Evolutionary conservation across 2,329 filamentous ascomycete species (phyloP).

Genomic region (Hysterium pulicare): DNA sequence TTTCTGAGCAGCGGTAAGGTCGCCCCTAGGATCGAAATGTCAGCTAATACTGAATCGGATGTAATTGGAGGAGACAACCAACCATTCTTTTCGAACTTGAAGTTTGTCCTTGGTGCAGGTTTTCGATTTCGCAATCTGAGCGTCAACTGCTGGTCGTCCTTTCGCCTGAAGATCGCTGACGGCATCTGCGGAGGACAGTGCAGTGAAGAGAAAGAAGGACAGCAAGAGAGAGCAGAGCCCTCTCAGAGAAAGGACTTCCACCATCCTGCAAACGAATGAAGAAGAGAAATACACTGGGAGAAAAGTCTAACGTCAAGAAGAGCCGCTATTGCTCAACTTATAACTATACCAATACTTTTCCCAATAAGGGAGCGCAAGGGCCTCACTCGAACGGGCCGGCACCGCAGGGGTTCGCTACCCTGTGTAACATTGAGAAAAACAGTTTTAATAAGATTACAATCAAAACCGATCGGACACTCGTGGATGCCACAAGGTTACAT

Average conservation of each 20-base stretch:
- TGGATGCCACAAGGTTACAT: too few species aligned
- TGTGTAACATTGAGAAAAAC: too few species aligned
- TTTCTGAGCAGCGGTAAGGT: constrained; percentile 25
- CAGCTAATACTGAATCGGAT: too few species aligned
- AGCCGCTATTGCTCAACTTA: too few species aligned
- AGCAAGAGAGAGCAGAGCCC: constrained; percentile 21
- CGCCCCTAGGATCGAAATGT: constrained; percentile 18
- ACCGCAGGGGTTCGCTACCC: too few species aligned
- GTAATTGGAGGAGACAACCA: constrained; percentile 1
- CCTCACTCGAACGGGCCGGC: too few species aligned
- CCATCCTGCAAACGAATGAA: constrained; percentile 13
- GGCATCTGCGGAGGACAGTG: constrained; percentile 22
- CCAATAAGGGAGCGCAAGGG: too few species aligned
- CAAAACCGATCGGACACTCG: too few species aligned
- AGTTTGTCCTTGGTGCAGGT: constrained; percentile 32
- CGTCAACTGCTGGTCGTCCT: constrained; percentile 24
- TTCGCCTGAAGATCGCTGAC: constrained; percentile 25
- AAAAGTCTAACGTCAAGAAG: too few species aligned
- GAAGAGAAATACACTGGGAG: background rate
- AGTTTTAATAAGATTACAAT: too few species aligned
- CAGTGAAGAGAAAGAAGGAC: constrained; percentile 16
- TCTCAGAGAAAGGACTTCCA: constrained; percentile 11
- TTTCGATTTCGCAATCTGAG: constrained; percentile 22
- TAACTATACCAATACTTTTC: too few species aligned
- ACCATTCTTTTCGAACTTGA: constrained; percentile 29